These are phyloP conservation scores for Candida anglica DNA, from an alignment of 805 yeast species.

Conservation along the genomic window DNA sequence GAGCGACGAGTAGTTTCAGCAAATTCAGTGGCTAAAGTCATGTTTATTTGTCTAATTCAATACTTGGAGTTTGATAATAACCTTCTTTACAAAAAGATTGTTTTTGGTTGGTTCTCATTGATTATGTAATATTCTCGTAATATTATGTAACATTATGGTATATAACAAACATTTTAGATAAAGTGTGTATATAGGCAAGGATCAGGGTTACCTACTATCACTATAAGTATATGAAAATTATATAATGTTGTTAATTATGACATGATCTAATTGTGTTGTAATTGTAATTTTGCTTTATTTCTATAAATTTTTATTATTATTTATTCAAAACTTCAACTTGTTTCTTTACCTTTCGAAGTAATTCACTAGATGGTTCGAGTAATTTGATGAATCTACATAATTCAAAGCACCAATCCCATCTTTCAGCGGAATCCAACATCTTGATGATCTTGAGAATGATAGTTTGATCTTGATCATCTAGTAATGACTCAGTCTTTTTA, in stretches of 20 bases:
- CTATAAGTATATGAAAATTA: too few species aligned
- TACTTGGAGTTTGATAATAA: background rate
- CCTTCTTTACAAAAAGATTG: constrained; percentile 8
- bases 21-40: constrained; percentile 76
- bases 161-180: too few species aligned
- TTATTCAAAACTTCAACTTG: constrained; percentile 1
- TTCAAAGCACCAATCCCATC: constrained; percentile 53
- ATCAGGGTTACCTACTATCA: too few species aligned
- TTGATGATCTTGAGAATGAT: constrained; percentile 41
- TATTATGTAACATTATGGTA: background rate
- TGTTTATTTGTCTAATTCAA: constrained; percentile 9
- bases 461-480: constrained; percentile 31
- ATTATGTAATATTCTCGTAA: background rate
- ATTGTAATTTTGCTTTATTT: background rate
- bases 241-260: too few species aligned
- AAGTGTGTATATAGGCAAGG: too few species aligned
- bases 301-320: background rate
- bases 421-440: constrained; percentile 36
- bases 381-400: constrained; percentile 50
- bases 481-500: constrained; percentile 8
- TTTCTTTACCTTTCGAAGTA: constrained; percentile 13
- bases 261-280: background rate
- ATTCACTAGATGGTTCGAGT: constrained; percentile 39
- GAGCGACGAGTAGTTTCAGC: constrained; percentile 77
- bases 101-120: constrained; percentile 20